Base-by-base conservation (phyloP, 1,139 yeast species). In the Scheffersomyces illinoinensis region DNA sequence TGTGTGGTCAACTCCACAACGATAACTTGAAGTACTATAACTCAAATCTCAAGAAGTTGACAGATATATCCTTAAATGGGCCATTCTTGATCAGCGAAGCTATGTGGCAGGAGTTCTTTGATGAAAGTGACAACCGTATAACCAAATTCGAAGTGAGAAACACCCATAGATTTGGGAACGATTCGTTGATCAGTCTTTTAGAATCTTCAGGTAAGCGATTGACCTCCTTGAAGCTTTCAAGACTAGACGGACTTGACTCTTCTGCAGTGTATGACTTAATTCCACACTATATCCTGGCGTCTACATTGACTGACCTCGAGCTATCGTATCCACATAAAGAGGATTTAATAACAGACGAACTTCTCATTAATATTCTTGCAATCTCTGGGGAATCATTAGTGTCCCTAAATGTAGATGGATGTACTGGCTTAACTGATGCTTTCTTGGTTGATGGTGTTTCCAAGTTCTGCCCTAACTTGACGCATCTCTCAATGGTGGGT, bases 1-100 rank as follows among this genome's bases (percentile, higher is more conserved):
- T 93, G 98, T 95, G 98, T 76, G 99, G 99, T 3, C 96, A 91
- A 66, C 76, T 95, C 50, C 93, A 89, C 66, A 91, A 91, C 70
- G 93, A 89, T 64, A 89, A 91, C 59, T 71, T 95, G 60, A 70
- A 78, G 23, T 89, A 91, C 68, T 85, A 83, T 62, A 82, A 85
- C 12, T 75, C 85, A 14, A 88, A 91, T 61, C 76, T 93, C 54
- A 75, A 76, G 0, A 72, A 83, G 39, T 76, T 96, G 57, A 76
- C 71, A 12, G 77, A 83, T 14, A 63, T 93, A 10, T 76, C 83
- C 18, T 75, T 95, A 47, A 93, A 93, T 72, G 99, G 99, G 0
- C 93, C 98, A 0, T 95, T 95, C 68, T 77, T 95, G 63, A 87
- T 95, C 53, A 88, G 89, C 66, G 91, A 89, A 64, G 73, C 73